Evolutionary conservation across 768 basidiomycete species (phyloP), one percentile per base, ranked within the genome.

Genomic region (Strobilomyces confusus): DNA sequence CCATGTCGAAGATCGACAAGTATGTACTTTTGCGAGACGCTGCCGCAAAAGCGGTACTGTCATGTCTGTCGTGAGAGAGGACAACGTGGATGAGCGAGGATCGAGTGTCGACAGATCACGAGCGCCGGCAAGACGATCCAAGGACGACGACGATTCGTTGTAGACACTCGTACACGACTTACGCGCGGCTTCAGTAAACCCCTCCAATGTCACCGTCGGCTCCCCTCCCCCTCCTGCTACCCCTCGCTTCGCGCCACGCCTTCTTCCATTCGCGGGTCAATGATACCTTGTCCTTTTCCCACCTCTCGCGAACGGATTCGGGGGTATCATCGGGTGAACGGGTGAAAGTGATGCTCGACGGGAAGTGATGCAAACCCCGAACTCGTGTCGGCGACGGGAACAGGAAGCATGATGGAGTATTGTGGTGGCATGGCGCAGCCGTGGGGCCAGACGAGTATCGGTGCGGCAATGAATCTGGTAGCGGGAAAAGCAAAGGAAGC

Each of bases 181-280:
- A 30, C 17, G 44, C 19, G 45, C 23, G 38, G 43, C 23, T 11
- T 63, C 54, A 65, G 45, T 52, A 56, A 14, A 45, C 43, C 6
- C 52, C 51, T 11, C 37, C 47, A 17, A 46, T 32, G 15, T 65
- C 75, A 17, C 62, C 73, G 2, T 61, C 75, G 12, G 72, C 77
- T 5, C 72, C 77, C 59, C 80, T 77, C 54, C 84, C 72, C 58
- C 79, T 71, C 57, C 76, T 77, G 23, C 80, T 73, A 69, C 89
- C 89, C 44, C 80, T 78, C 14, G 88, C 90, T 63, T 92, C 90
- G 53, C 84, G 79, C 69, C 82, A 83, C 44, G 87, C 70, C 63
- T 81, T 80, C 72, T 89, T 90, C 89, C 90, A 92, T 45, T 81
- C 86, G 55, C 69, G 74, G 49, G 90, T 92, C 67, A 92, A 67